A percentile compares a stretch with the other conserved stretches of the same genome.
Conservation (phyloP, 768 basidiomycete genomes). For the Gymnopilus junonius region DNA sequence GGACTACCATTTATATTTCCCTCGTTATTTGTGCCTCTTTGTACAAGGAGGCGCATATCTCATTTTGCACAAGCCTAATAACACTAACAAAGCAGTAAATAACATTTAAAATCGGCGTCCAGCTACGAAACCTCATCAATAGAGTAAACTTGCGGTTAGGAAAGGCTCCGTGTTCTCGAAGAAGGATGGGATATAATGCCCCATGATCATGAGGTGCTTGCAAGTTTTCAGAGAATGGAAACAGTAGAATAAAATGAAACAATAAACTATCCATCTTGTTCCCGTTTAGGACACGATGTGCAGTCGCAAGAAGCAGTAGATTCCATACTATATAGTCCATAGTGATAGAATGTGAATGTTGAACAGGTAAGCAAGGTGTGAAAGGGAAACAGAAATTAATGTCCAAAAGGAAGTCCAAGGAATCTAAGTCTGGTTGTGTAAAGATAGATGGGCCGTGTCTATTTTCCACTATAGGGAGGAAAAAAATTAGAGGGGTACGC, state of each 20-base stretch:
- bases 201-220: neutral
- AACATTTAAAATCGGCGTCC: neutral
- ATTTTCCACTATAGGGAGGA: neutral
- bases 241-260: neutral
- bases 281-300: neutral
- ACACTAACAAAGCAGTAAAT: neutral
- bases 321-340: neutral
- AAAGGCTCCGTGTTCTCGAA: neutral
- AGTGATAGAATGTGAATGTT: neutral
- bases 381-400: neutral
- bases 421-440: neutral
- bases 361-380: neutral
- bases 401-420: neutral
- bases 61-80: neutral
- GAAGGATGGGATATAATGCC: neutral
- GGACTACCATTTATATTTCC: conserved; percentile 1
- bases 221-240: neutral
- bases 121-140: neutral
- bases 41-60: neutral
- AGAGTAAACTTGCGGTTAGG: neutral
- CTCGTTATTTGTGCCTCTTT: conserved; percentile 21
- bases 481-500: conserved; percentile 29
- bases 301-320: neutral
- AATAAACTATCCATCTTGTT: neutral
- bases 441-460: neutral